These are phyloP conservation scores for Nemania sp. DNA, from an alignment of 2,329 filamentous ascomycete species.

Conservation along the genomic window DNA sequence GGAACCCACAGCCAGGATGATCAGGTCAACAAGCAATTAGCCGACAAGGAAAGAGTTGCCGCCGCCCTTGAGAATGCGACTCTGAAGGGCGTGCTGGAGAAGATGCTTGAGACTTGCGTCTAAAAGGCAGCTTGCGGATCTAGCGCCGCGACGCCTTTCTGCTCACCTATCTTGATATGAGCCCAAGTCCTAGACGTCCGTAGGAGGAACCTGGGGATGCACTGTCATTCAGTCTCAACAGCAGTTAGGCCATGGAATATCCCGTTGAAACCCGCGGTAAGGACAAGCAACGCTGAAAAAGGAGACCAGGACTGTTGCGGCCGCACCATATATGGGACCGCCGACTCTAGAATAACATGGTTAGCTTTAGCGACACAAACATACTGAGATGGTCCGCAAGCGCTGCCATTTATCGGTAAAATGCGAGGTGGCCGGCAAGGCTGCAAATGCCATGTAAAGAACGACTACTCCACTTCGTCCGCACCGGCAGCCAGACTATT, in stretches of 20 bases:
- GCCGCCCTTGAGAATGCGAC: conserved; percentile 94
- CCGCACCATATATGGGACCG: too few species aligned
- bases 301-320: too few species aligned
- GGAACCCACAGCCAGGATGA: conserved; percentile 94
- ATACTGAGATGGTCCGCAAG: too few species aligned
- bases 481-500: background rate
- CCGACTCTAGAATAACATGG: conserved; percentile 6
- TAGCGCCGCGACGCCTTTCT: background rate
- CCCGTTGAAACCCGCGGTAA: background rate
- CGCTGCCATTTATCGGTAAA: too few species aligned
- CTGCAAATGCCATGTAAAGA: background rate
- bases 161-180: conserved; percentile 1
- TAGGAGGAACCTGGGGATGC: conserved; percentile 1
- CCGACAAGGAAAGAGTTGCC: conserved; percentile 94
- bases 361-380: too few species aligned
- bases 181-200: background rate
- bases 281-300: conserved; percentile 1
- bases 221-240: background rate
- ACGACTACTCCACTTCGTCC: background rate
- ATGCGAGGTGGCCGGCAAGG: background rate
- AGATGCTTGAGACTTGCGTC: conserved; percentile 88
- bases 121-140: conserved; percentile 40
- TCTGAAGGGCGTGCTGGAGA: conserved; percentile 82
- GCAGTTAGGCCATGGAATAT: background rate
- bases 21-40: conserved; percentile 94